Base-by-base conservation (phyloP, 1,284 basidiomycete genomes). In the Trametes polyzona region DNA sequence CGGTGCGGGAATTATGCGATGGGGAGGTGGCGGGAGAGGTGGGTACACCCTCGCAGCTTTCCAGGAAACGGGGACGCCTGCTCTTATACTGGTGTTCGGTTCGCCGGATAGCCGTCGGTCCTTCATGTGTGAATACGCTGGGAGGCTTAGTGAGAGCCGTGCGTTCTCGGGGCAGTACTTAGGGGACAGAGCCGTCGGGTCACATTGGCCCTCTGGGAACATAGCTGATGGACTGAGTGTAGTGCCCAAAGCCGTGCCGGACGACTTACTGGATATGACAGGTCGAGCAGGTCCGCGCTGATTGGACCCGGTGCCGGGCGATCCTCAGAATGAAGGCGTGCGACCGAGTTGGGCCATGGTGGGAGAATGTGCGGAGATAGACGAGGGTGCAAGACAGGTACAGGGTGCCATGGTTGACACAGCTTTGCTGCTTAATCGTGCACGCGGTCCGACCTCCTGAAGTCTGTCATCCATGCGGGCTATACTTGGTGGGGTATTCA, bases 61-160 rank as follows among this genome's bases (percentile, higher is more conserved):
- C 1, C 33, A 17, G 46, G 46, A 47, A 47, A 36, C 46, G 21
- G 14, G 14, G 10, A 3, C 8, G 19, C 8, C n/a, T 1, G 33
- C 46, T 37, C 29, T 19, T 47, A 37, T 47, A 47, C 33, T n/a
- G 24, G 33, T 8, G 7, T 16, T 14, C 46, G 12, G 35, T 10
- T 21, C 17, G n/a, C 21, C 12, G 33, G 46, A 24, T 16, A 35
- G 46, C 46, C 46, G 46, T 26, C 46, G 33, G 46, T 37, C 7
- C 33, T 37, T 35, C 35, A n/a, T n/a, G n/a, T 26, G 21, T 12
- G 46, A 11, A 16, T 26, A 24, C 11, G 12, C 4, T 8, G 23
- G 33, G 46, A 24, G 26, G 46, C 46, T 33, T 26, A 30, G 60
- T 62, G 60, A 48, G 51, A 58, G 50, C 5, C 4, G 19, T 32